Conservation (phyloP, 2,329 filamentous ascomycete species). For the Ophiostoma novo-ulmi region DNA sequence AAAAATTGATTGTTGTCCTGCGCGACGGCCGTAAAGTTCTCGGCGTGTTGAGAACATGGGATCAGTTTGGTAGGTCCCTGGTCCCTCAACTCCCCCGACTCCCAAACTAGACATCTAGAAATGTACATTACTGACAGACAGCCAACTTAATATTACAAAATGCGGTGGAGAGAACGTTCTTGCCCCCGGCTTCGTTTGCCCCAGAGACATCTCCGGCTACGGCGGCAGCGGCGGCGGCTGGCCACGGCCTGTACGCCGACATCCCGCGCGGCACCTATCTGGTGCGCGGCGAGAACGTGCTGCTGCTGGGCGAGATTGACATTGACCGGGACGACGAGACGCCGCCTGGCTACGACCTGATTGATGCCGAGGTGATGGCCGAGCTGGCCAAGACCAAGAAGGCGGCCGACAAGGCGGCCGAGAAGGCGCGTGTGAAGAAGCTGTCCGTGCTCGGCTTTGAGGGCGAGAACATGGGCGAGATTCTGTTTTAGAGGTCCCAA, state of each 20-base stretch:
- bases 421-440: slow-evolving; percentile 68
- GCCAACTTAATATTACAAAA: slow-evolving; percentile 94
- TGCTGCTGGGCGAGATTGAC: slow-evolving; percentile 91
- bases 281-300: slow-evolving; percentile 93
- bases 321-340: slow-evolving; percentile 91
- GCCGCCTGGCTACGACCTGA: slow-evolving; percentile 59
- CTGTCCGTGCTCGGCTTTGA: slow-evolving; percentile 78
- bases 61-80: slow-evolving; percentile 72
- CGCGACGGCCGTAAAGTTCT: slow-evolving; percentile 92
- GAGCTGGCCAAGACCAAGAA: slow-evolving; percentile 69
- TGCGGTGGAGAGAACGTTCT: slow-evolving; percentile 83
- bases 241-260: slow-evolving; percentile 68
- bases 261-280: slow-evolving; percentile 82
- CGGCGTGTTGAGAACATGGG: slow-evolving; percentile 89
- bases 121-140: slow-evolving; percentile 36
- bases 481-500: slow-evolving; percentile 49
- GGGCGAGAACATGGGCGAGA: slow-evolving; percentile 73
- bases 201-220: slow-evolving; percentile 30
- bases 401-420: slow-evolving; percentile 60
- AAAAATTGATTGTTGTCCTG: slow-evolving; percentile 88
- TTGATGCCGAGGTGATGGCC: slow-evolving; percentile 50
- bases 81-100: too few relatives aligned
- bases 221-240: slow-evolving; percentile 33
- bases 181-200: slow-evolving; percentile 44
- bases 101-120: neutral